A percentile compares a stretch with the other conserved stretches of the same genome.
Evolutionary conservation across 2,329 filamentous ascomycete genomes (phyloP).

Genomic region (Bipolaris zeicola): DNA sequence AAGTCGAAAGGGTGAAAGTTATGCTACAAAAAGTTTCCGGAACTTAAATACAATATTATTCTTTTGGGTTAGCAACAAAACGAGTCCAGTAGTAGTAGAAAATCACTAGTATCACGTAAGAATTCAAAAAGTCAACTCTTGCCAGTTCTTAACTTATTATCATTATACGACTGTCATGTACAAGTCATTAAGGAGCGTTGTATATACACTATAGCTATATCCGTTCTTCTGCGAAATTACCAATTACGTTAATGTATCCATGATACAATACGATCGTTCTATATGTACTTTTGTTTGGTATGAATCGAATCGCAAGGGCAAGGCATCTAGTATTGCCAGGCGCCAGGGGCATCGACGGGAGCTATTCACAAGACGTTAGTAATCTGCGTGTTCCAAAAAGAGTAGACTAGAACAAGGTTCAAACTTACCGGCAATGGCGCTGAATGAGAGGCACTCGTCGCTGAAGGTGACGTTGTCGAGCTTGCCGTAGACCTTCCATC

Average conservation of each 20-base stretch:
- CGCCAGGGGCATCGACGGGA: constrained; percentile 26
- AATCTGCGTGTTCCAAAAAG: constrained; percentile 3
- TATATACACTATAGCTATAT: constrained; percentile 18
- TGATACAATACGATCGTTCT: constrained; percentile 5
- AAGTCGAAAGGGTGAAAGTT: constrained; percentile 31
- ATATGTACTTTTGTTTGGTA: neutral
- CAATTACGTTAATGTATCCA: neutral
- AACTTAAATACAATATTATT: neutral
- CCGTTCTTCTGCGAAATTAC: neutral
- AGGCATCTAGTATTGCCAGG: constrained; percentile 45
- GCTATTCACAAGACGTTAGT: constrained; percentile 25
- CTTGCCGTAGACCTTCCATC: constrained; percentile 45
- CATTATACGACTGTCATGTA: constrained; percentile 29
- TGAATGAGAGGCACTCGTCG: constrained; percentile 45
- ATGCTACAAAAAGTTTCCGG: neutral
- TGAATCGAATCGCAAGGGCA: neutral
- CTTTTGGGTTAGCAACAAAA: neutral
- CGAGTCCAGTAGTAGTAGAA: neutral
- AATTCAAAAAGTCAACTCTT: neutral
- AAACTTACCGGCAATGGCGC: constrained; percentile 38
- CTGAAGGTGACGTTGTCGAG: constrained; percentile 24
- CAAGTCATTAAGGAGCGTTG: constrained; percentile 17
- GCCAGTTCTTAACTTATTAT: constrained; percentile 3
- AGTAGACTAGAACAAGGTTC: neutral
- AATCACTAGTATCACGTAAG: too few species aligned